Evolutionary conservation across 495 filamentous ascomycete genomes (phyloP), one percentile per base, ranked within the genome.

Genomic region (Xylaria bambusicola): DNA sequence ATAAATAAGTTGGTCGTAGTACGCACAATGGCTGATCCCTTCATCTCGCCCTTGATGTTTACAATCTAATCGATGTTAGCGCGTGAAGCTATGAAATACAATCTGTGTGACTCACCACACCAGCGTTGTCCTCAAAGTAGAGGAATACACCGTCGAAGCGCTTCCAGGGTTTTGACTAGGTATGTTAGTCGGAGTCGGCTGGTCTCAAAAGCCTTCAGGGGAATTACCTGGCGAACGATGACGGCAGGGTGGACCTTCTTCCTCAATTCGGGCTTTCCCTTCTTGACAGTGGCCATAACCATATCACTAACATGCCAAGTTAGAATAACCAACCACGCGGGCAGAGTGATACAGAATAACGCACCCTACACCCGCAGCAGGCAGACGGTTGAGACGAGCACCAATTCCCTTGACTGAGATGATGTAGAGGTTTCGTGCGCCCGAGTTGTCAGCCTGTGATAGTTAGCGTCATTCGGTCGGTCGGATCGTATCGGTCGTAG

Each of bases 11-110:
- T n/a, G n/a, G n/a, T n/a, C n/a, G n/a, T n/a, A n/a, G n/a, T n/a
- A n/a, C n/a, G n/a, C n/a, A n/a, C n/a, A 74, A 99, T 98, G 76
- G 94, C 94, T 62, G 91, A 96, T 74, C 94, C 94, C 87, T 99
- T 99, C 94, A 99, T 99, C 84, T 99, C 94, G 81, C 94, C 94
- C 88, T 99, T 99, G 79, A 92, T 91, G 85, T 99, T 99, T 84
- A 99, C 95, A 73, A 98, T 99, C 92, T 96, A 73, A 44, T 49
- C 6, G 15, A 24, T 54, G 15, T 66, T 38, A 48, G 53, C 42
- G 40, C 21, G 2, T 2, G 31, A 6, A 61, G 93, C 92, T 94
- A 98, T 98, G 71, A 3, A 15, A 33, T 15, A 15, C 12, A 38
- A 98, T 33, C 29, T 33, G 5, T 33, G 18, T 23, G 38, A 91